A percentile compares a stretch with the other conserved stretches of the same genome.
Conservation (phyloP, 495 filamentous ascomycete species). For the Tuber borchii region DNA sequence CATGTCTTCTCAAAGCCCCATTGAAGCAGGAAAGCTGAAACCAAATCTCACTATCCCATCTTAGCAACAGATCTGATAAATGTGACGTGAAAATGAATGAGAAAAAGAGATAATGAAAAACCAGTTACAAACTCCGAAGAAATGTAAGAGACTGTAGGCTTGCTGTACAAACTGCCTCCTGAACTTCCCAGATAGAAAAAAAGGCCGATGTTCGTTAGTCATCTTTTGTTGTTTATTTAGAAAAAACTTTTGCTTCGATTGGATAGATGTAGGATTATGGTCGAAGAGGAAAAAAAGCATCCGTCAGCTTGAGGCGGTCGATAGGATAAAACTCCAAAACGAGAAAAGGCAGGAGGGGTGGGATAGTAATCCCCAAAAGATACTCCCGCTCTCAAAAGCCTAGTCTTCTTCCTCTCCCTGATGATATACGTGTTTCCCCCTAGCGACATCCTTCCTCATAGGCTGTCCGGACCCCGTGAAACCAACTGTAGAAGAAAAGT, state of each 20-base stretch:
- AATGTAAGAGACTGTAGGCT: constrained; percentile 20
- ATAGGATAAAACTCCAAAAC: constrained; percentile 6
- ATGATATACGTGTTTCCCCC: constrained; percentile 82
- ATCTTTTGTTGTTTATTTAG: background rate
- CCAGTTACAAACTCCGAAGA: constrained; percentile 20
- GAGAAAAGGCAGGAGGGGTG: constrained; percentile 16
- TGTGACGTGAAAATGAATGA: constrained; percentile 20
- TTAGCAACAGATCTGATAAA: constrained; percentile 31
- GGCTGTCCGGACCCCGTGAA: constrained; percentile 90
- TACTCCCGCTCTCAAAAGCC: constrained; percentile 18
- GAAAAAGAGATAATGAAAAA: constrained; percentile 28
- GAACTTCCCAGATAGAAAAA: constrained; percentile 7
- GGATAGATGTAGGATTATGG: constrained; percentile 3
- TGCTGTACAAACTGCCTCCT: constrained; percentile 34
- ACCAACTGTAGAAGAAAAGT: constrained; percentile 58
- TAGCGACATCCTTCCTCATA: constrained; percentile 84
- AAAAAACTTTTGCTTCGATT: constrained; percentile 2
- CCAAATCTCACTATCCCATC: constrained; percentile 30
- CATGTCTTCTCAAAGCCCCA: background rate
- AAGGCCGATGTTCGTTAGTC: constrained; percentile 7
- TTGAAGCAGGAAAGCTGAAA: constrained; percentile 4
- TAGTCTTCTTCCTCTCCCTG: constrained; percentile 68
- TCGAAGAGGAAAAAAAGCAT: constrained; percentile 6
- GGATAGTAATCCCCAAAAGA: constrained; percentile 7
- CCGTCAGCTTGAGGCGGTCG: constrained; percentile 26